These are phyloP conservation scores for Fusarium foetens DNA, from an alignment of 2,329 filamentous ascomycete genomes.

Conservation along the genomic window DNA sequence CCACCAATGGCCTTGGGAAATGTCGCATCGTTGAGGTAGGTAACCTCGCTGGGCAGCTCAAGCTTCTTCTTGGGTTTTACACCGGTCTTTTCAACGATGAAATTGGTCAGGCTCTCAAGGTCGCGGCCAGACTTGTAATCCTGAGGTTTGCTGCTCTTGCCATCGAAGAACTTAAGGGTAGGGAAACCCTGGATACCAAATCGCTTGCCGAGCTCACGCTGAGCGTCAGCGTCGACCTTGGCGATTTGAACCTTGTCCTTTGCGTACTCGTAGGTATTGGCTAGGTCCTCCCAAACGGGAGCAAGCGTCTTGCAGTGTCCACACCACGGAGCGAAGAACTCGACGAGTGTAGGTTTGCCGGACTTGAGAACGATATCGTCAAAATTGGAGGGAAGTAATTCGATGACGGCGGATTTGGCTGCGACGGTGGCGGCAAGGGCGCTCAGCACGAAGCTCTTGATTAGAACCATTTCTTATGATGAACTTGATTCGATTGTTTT, in stretches of 20 bases:
- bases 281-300: conserved; percentile 93
- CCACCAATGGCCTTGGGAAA: conserved; percentile 83
- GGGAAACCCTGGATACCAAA: conserved; percentile 96
- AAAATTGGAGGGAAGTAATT: conserved; percentile 91
- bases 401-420: conserved; percentile 85
- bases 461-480: conserved; percentile 60
- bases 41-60: conserved; percentile 77
- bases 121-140: conserved; percentile 91
- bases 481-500: conserved; percentile 4
- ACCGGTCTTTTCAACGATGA: conserved; percentile 88
- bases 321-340: conserved; percentile 99
- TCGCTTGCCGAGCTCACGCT: conserved; percentile 83
- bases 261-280: conserved; percentile 74
- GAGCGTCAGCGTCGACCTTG: conserved; percentile 94
- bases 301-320: conserved; percentile 99
- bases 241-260: conserved; percentile 83
- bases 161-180: conserved; percentile 97
- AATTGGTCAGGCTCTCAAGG: conserved; percentile 82
- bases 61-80: conserved; percentile 81
- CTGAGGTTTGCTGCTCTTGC: conserved; percentile 84
- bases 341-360: conserved; percentile 93
- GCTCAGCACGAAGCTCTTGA: conserved; percentile 70
- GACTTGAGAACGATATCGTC: conserved; percentile 89
- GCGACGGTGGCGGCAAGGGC: conserved; percentile 65
- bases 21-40: conserved; percentile 80